Evolutionary conservation across 805 yeast species (phyloP).

Genomic region (Teunomyces barrocoloradensis): DNA sequence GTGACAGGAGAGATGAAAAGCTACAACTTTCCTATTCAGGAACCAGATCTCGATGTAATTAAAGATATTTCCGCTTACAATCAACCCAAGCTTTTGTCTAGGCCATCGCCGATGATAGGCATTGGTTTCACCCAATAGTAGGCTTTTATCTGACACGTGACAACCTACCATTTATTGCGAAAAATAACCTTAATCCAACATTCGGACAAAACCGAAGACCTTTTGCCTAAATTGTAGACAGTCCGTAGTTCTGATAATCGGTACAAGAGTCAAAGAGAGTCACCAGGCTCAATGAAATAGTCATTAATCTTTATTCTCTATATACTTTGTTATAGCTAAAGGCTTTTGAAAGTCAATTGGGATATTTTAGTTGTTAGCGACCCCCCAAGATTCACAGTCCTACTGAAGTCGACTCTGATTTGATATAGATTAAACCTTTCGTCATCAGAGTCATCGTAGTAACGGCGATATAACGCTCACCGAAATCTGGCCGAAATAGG

Average conservation of each 20-base stretch:
- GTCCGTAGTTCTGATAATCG: too few species aligned
- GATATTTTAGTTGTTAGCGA: neutral
- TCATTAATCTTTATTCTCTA: too few species aligned
- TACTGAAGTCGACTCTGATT: neutral
- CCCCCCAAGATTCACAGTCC: neutral
- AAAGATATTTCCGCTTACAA: neutral
- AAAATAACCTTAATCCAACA: too few species aligned
- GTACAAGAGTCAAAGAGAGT: too few species aligned
- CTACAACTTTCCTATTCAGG: neutral
- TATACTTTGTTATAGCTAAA: too few species aligned
- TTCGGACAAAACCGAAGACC: neutral
- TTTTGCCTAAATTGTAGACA: too few species aligned
- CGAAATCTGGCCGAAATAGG: neutral
- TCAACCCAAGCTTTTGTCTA: neutral
- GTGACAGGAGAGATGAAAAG: neutral
- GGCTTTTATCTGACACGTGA: neutral
- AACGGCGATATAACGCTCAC: slow-evolving; percentile 3
- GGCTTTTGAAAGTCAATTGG: neutral
- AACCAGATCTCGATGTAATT: neutral
- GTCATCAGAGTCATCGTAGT: neutral
- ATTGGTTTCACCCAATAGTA: neutral
- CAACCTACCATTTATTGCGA: too few species aligned
- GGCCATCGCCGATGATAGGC: slow-evolving; percentile 1
- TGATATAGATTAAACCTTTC: slow-evolving; percentile 1
- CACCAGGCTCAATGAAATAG: too few species aligned